These are phyloP conservation scores for Fusarium cyanostomum DNA, from an alignment of 2,329 filamentous ascomycete species.

Conservation along the genomic window DNA sequence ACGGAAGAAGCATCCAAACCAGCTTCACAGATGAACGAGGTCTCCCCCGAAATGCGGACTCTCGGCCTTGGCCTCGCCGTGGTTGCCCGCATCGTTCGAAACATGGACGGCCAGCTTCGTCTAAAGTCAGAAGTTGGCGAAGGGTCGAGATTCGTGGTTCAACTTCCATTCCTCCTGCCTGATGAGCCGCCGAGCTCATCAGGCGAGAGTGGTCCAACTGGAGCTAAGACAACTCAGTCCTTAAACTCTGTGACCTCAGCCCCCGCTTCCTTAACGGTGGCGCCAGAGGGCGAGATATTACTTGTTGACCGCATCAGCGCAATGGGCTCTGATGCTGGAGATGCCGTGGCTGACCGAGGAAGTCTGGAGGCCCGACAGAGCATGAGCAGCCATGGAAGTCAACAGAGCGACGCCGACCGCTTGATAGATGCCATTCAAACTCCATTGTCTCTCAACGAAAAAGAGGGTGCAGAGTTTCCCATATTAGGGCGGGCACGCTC, in stretches of 20 bases:
- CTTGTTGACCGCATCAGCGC: slow-evolving; percentile 62
- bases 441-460: slow-evolving; percentile 57
- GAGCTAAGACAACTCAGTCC: slow-evolving; percentile 9
- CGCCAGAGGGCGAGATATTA: slow-evolving; percentile 64
- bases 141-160: slow-evolving; percentile 83
- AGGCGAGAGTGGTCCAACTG: slow-evolving; percentile 2
- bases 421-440: slow-evolving; percentile 77
- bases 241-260: slow-evolving; percentile 31
- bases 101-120: slow-evolving; percentile 88
- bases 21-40: slow-evolving; percentile 39
- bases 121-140: slow-evolving; percentile 85
- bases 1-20: slow-evolving; percentile 52
- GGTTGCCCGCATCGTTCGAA: slow-evolving; percentile 86
- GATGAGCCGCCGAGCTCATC: slow-evolving; percentile 46
- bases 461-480: slow-evolving; percentile 47
- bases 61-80: slow-evolving; percentile 87
- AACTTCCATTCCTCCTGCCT: slow-evolving; percentile 76
- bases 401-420: slow-evolving; percentile 71
- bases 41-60: slow-evolving; percentile 53
- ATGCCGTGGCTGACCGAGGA: slow-evolving; percentile 15
- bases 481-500: slow-evolving; percentile 30
- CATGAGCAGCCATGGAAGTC: slow-evolving; percentile 57
- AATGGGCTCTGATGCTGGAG: slow-evolving; percentile 18
- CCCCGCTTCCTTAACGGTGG: slow-evolving; percentile 39
- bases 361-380: slow-evolving; percentile 47